Evolutionary conservation across 257 asterid genomes (phyloP), one percentile per base, ranked within the genome.

Genomic region (Nicotiana tabacum): DNA sequence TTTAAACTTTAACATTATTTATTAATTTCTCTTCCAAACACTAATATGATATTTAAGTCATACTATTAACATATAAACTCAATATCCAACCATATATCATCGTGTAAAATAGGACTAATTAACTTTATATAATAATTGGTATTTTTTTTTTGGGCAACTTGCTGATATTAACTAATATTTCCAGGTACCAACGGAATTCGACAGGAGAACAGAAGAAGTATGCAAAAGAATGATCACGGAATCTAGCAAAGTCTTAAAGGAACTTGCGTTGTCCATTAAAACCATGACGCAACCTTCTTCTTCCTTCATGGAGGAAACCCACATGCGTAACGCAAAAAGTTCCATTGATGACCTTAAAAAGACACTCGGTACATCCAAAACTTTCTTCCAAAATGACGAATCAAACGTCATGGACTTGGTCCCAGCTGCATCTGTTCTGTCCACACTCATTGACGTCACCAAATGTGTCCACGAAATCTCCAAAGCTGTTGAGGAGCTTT

Each of bases 141-240:
- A 37, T 1, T 30, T 30, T 30, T 30, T 35, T 0, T 39, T 39
- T 39, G 6, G 46, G 46, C 9, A 6, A 39, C 46, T 39, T 39
- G 1, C 46, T 39, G 46, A 6, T 39, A 39, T 39, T 39, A 39
- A 39, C 46, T 39, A 6, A 39, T 39, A 39, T 39, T 6, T 39
- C 46, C 64, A 88, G 91, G 78, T 83, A 27, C 55, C 86, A 72
- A 6, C 46, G 5, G 87, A 83, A 43, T 79, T 86, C 8, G 84
- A 72, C 64, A 70, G 33, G 43, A 87, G 33, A 81, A 81, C 82
- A 24, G 79, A 88, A 82, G 90, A 89, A 21, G 30, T 85, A 2
- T 91, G 96, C 93, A 83, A 48, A 29, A 85, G 66, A 64, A 87
- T 94, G 89, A 89, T 89, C 87, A 77, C 82, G 1, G 91, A 94